Base-by-base conservation (phyloP, 2,329 filamentous ascomycete species). In the Didymella pinodella region DNA sequence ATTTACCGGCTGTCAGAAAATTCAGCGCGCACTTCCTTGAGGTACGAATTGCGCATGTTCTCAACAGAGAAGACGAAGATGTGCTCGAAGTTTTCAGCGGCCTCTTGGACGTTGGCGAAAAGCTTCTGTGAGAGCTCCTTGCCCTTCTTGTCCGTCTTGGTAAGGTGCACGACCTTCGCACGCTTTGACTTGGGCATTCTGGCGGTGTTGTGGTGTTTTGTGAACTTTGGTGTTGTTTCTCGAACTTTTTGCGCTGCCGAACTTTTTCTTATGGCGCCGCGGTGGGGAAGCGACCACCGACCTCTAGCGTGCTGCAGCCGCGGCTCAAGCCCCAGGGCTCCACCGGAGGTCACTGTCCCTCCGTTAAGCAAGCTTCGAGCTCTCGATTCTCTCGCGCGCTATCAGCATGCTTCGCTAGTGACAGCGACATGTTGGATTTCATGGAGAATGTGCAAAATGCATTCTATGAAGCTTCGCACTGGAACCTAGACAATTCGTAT, bases 121-220 rank as follows among this genome's bases (percentile, higher is more conserved):
- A 98, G 89, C 75, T 90, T 89, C 75, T 93, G 87, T 79, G 93
- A 93, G 61, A 88, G 82, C 79, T 97, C 90, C 83, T 96, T 96
- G 80, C 91, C 90, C 84, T 97, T 98, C 84, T 97, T 97, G 79
- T 87, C 83, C 72, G 95, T 93, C 83, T 95, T 90, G 69, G 93
- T 93, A 76, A 97, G 87, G 83, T 97, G 90, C 69, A 96, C 88
- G 79, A 96, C 85, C 81, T 90, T 94, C 71, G 90, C 86, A 80
- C 95, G 91, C 85, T 95, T 98, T 65, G 95, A 98, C 84, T 96
- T 93, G 77, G 95, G 95, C 95, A 99, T 99, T 66, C 65, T 84
- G 74, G 68, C 62, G 67, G 70, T 70, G 38, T 61, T 62, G 41
- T 46, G 38, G 52, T 55, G 25, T 54, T 58, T n/a, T 54, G 18